Conservation (phyloP, 2,329 filamentous ascomycete species). For the Leptoxyphium fumago region DNA sequence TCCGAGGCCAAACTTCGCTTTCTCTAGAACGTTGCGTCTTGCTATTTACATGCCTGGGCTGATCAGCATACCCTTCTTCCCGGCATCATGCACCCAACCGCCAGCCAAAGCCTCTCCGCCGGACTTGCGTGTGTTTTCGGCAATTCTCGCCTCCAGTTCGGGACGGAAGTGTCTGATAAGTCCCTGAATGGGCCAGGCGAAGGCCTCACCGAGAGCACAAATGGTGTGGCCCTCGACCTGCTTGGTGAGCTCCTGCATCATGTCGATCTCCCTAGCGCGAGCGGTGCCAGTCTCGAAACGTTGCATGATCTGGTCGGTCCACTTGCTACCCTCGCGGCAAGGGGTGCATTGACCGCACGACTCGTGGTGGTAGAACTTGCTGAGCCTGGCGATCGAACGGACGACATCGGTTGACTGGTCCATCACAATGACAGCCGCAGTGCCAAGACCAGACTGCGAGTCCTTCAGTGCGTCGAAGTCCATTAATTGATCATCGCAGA, state of each 20-base stretch:
- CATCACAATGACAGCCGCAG: slow-evolving; percentile 96
- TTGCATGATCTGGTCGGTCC: slow-evolving; percentile 98
- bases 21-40: not conserved
- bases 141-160: slow-evolving; percentile 83
- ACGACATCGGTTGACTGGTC: slow-evolving; percentile 96
- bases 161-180: slow-evolving; percentile 96
- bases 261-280: slow-evolving; percentile 87
- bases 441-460: slow-evolving; percentile 90
- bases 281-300: slow-evolving; percentile 87
- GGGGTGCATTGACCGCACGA: slow-evolving; percentile 97
- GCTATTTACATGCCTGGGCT: slow-evolving; percentile 66
- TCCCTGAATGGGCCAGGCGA: slow-evolving; percentile 96
- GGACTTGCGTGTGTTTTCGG: slow-evolving; percentile 56
- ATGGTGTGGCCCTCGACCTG: slow-evolving; percentile 99
- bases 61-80: slow-evolving; percentile 66
- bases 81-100: slow-evolving; percentile 68
- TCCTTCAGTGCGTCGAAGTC: slow-evolving; percentile 98
- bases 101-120: slow-evolving; percentile 68
- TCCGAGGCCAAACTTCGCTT: too few relatives aligned
- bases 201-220: slow-evolving; percentile 92
- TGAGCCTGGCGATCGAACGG: slow-evolving; percentile 79
- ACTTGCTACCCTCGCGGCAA: slow-evolving; percentile 98
- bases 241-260: slow-evolving; percentile 98
- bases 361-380: slow-evolving; percentile 97
- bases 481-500: slow-evolving; percentile 95